Evolutionary conservation across 164 flowering plant genomes (phyloP), one percentile per base, ranked within the genome.

Genomic region (Kingdonia uniflora): DNA sequence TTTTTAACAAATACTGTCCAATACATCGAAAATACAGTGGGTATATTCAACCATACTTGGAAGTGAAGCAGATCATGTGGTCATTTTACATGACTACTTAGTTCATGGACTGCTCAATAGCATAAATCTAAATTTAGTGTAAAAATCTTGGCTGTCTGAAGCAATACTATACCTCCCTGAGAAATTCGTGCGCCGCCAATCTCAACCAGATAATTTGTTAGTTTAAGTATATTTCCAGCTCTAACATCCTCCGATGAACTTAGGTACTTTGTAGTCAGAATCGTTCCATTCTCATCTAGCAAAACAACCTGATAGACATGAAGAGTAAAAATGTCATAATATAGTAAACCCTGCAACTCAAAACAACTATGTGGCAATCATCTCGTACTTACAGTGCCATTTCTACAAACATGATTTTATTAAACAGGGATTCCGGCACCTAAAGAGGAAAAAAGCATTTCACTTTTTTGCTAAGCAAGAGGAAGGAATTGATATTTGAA

Each of bases 131-230:
- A 20, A 22, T 47, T 8, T 2, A 11, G 26, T 47, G 15, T 8
- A 15, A 21, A 29, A 37, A 24, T 19, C 6, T 14, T 37, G 16
- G 11, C 19, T 38, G 11, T 47, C 51, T 19, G 2, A 52, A 52
- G 15, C 26, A 21, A 42, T 29, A 7, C 14, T 5, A 14, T 62
- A 61, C 63, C 65, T 58, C 46, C 61, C n/a, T 46, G 57, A 39
- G 41, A 55, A 35, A 19, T 24, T 29, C 48, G 39, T 51, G 54
- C 64, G 24, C 67, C 64, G 13, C 75, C 75, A 68, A 73, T 59
- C 41, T 70, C 71, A 38, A 73, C 65, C 58, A 69, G 49, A 56
- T 68, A 67, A 51, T 29, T 29, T n/a, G 68, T 54, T 22, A 71
- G 45, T 51, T 56, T 49, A 57, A 62, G 56, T 25, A 57, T 42